Evolutionary conservation across 2,329 filamentous ascomycete species (phyloP).

Genomic region (Cercospora sojina): DNA sequence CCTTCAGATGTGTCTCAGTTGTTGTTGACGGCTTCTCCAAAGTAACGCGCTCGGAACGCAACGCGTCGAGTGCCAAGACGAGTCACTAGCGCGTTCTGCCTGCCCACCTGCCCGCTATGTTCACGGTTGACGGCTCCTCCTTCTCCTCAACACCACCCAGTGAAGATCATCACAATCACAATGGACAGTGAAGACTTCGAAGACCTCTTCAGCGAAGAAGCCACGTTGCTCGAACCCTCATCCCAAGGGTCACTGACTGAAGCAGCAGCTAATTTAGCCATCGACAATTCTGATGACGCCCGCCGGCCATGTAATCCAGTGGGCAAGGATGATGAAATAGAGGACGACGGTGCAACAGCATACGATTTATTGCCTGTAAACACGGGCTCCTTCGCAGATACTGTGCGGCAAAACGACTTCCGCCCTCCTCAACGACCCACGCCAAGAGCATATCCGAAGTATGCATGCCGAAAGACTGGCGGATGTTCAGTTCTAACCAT

Average conservation of each 20-base stretch:
- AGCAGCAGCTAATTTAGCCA: slow-evolving; percentile 23
- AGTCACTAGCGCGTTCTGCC: slow-evolving; percentile 7
- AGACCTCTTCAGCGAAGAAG: slow-evolving; percentile 29
- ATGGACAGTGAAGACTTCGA: slow-evolving; percentile 34
- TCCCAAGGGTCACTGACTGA: slow-evolving; percentile 30
- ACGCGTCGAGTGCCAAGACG: slow-evolving; percentile 14
- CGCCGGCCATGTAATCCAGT: neutral
- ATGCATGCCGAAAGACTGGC: neutral
- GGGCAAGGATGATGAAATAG: neutral
- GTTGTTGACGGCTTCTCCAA: neutral
- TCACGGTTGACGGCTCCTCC: neutral
- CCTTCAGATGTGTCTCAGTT: slow-evolving; percentile 1
- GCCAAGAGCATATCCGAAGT: slow-evolving; percentile 19
- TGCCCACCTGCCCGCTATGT: neutral
- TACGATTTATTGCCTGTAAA: slow-evolving; percentile 2
- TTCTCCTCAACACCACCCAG: slow-evolving; percentile 1
- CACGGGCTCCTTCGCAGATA: slow-evolving; percentile 6
- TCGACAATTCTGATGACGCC: slow-evolving; percentile 4
- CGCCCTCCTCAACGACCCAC: slow-evolving; percentile 1
- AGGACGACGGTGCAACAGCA: neutral
- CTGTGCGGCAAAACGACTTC: slow-evolving; percentile 9
- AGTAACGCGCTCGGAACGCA: slow-evolving; percentile 7
- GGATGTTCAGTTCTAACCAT: neutral
- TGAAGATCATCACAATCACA: slow-evolving; percentile 6
- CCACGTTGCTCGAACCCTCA: slow-evolving; percentile 22